These are phyloP conservation scores for Bacidia rubella DNA, from an alignment of 495 filamentous ascomycete genomes.

Conservation along the genomic window DNA sequence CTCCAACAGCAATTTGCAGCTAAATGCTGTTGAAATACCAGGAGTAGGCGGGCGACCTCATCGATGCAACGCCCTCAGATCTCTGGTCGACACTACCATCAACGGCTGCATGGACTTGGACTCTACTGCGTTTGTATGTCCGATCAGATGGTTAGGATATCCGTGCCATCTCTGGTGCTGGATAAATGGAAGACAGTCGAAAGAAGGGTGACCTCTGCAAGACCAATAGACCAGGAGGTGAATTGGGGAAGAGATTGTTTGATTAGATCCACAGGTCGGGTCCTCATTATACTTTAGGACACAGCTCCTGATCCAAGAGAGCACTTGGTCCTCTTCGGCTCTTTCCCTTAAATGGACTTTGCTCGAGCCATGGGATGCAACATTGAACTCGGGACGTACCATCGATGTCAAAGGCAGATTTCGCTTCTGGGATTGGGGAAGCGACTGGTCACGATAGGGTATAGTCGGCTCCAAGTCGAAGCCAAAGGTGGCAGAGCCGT, in stretches of 20 bases:
- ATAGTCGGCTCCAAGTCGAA: too few species aligned
- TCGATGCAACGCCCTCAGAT: conserved; percentile 4
- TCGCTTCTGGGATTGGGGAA: too few species aligned
- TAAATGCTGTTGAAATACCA: conserved; percentile 39
- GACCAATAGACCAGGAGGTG: conserved; percentile 29
- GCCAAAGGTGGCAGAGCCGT: too few species aligned
- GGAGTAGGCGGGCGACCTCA: conserved; percentile 39
- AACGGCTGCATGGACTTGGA: conserved; percentile 48
- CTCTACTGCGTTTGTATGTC: conserved; percentile 59
- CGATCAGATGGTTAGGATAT: too few species aligned
- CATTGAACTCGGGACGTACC: conserved; percentile 77
- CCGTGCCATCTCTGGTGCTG: too few species aligned
- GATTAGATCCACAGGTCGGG: conserved; percentile 48
- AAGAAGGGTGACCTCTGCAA: conserved; percentile 50
- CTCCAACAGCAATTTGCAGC: conserved; percentile 51
- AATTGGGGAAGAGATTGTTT: conserved; percentile 37
- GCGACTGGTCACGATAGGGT: too few species aligned
- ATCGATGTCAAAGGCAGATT: too few species aligned
- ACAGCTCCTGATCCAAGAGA: conserved; percentile 52
- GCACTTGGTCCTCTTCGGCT: conserved; percentile 67
- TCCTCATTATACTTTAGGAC: conserved; percentile 39
- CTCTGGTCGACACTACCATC: conserved; percentile 30
- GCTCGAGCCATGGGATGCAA: conserved; percentile 53
- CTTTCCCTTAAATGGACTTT: conserved; percentile 70
- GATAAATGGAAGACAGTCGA: too few species aligned